These are phyloP conservation scores for Pythium sukuiense DNA, from an alignment of 352 stramenopile genomes.

Conservation along the genomic window DNA sequence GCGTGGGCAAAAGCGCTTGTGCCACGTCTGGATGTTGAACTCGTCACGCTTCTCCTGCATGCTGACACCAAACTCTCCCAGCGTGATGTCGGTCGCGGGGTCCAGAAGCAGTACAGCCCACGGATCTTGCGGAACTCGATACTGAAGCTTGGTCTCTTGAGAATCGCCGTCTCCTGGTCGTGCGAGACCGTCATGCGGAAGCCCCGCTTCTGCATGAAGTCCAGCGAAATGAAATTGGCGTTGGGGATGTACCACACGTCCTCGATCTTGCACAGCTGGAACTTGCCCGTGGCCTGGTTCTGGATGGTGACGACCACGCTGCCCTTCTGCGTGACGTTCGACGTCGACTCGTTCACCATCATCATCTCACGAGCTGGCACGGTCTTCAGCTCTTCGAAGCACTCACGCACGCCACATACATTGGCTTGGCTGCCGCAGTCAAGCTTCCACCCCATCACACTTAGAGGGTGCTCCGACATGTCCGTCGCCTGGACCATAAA, in stretches of 20 bases:
- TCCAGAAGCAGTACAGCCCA: slow-evolving; percentile 1
- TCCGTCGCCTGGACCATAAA: not conserved
- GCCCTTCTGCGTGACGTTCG: not conserved
- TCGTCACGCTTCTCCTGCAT: not conserved
- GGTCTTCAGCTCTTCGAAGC: not conserved
- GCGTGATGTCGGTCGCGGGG: not conserved
- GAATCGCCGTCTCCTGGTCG: not conserved
- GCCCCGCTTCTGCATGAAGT: not conserved
- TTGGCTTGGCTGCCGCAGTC: slow-evolving; percentile 9
- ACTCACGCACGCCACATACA: not conserved
- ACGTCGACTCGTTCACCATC: slow-evolving; percentile 4
- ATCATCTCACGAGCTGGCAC: not conserved
- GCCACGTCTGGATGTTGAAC: slow-evolving; percentile 1
- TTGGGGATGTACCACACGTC: no score
- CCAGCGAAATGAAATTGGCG: no score
- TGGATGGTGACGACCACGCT: not conserved
- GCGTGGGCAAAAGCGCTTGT: slow-evolving; percentile 3
- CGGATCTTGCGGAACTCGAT: not conserved
- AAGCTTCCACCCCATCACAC: slow-evolving; percentile 4
- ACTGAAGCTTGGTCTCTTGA: not conserved
- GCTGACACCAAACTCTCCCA: no score
- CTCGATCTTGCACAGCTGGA: not conserved
- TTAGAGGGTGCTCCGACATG: not conserved
- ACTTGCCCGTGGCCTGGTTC: not conserved
- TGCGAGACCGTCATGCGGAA: not conserved